Evolutionary conservation across 148 eudicot species (phyloP).

Genomic region (Beta vulgaris): DNA sequence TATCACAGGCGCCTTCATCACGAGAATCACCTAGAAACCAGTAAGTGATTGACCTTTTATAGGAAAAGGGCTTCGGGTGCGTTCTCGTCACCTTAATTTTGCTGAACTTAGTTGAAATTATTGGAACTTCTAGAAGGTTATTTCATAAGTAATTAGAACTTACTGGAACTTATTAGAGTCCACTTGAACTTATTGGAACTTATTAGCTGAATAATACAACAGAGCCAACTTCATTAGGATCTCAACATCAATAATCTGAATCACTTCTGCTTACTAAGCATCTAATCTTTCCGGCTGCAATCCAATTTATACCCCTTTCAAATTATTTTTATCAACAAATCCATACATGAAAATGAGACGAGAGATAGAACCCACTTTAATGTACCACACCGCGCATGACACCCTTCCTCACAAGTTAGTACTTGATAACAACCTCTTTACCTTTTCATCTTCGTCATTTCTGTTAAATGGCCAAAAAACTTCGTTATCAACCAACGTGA

Average conservation of each 20-base stretch:
- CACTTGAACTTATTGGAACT: too few relatives aligned
- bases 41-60: background rate
- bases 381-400: background rate
- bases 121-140: too few relatives aligned
- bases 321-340: background rate
- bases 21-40: background rate
- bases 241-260: background rate
- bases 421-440: too few relatives aligned
- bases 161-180: too few relatives aligned
- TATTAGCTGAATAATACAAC: slow-evolving; percentile 1
- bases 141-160: too few relatives aligned
- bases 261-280: background rate
- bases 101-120: too few relatives aligned
- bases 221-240: background rate
- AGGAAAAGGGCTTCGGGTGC: background rate
- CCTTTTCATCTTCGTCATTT: background rate
- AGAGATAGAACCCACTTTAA: background rate
- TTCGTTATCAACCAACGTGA: background rate
- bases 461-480: background rate
- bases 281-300: background rate
- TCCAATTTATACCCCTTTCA: background rate
- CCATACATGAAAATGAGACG: background rate
- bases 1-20: background rate
- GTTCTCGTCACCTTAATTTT: too few relatives aligned
- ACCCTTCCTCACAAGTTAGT: too few relatives aligned